Percentiles rank a stretch among this genome's conserved stretches.
These are phyloP conservation scores for Trichoderma atroviride DNA, from an alignment of 2,329 filamentous ascomycete genomes.

Conservation along the genomic window DNA sequence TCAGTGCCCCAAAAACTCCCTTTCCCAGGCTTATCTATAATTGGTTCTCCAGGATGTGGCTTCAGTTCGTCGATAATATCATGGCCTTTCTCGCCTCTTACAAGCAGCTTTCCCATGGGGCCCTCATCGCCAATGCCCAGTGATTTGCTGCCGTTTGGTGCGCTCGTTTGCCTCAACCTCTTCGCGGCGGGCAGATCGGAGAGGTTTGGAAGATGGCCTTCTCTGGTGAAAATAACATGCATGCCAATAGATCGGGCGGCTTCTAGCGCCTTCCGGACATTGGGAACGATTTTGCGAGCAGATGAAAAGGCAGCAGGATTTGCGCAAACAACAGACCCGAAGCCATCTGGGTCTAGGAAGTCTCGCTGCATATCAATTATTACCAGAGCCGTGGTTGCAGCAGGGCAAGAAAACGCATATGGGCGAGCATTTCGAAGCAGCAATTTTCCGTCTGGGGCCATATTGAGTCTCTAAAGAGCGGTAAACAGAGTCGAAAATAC, in stretches of 20 bases:
- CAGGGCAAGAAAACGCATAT: background rate
- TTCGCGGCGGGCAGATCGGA: background rate
- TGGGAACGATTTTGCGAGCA: conserved; percentile 1
- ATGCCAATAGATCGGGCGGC: background rate
- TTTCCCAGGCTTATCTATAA: conserved; percentile 12
- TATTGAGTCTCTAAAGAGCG: background rate
- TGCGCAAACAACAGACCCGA: background rate
- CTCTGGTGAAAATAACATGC: conserved; percentile 11
- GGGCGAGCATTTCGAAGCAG: background rate
- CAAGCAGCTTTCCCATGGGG: background rate
- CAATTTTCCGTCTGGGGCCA: background rate
- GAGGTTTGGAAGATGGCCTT: conserved; percentile 4
- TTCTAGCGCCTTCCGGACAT: background rate
- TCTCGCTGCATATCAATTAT: conserved; percentile 14
- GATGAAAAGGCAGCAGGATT: background rate
- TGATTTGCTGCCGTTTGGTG: background rate
- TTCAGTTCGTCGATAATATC: conserved; percentile 12
- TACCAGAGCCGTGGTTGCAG: background rate
- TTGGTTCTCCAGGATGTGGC: background rate
- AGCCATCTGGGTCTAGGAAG: conserved; percentile 7
- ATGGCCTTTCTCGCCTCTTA: conserved; percentile 7
- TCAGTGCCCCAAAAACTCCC: conserved; percentile 16
- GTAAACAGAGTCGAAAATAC: background rate
- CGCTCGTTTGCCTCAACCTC: background rate
- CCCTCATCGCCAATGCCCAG: conserved; percentile 6